Evolutionary conservation across 2,329 filamentous ascomycete genomes (phyloP).

Genomic region (Aspergillus latus): DNA sequence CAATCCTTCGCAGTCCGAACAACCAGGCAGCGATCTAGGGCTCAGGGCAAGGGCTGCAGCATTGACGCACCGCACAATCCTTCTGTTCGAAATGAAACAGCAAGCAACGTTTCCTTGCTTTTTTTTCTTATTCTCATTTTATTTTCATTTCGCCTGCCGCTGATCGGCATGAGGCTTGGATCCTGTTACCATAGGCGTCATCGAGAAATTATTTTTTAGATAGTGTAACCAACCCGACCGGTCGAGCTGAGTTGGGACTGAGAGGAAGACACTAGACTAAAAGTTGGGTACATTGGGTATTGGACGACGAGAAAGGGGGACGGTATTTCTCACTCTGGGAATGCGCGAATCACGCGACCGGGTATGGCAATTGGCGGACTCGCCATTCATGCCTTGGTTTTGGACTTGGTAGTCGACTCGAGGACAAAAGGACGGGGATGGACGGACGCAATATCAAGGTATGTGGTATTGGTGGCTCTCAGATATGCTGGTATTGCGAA

Average conservation of each 20-base stretch:
- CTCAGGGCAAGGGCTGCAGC: constrained; percentile 19
- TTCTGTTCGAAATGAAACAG: neutral
- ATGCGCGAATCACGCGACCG: constrained; percentile 3
- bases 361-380: neutral
- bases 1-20: neutral
- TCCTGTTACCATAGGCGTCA: neutral
- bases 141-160: constrained; percentile 10
- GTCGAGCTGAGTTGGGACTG: neutral
- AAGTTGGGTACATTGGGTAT: neutral
- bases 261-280: too few species aligned
- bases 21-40: constrained; percentile 8
- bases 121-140: neutral
- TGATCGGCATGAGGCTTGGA: constrained; percentile 20
- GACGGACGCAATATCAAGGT: neutral
- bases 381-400: neutral
- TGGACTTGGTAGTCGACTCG: neutral
- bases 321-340: neutral
- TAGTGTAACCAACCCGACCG: neutral
- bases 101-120: neutral
- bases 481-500: too few species aligned
- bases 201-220: constrained; percentile 1
- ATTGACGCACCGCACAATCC: constrained; percentile 7
- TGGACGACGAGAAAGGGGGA: too few species aligned
- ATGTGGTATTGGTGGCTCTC: neutral
- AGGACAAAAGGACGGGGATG: neutral